These are phyloP conservation scores for Penicillium arizonense DNA, from an alignment of 495 filamentous ascomycete genomes.

Conservation along the genomic window DNA sequence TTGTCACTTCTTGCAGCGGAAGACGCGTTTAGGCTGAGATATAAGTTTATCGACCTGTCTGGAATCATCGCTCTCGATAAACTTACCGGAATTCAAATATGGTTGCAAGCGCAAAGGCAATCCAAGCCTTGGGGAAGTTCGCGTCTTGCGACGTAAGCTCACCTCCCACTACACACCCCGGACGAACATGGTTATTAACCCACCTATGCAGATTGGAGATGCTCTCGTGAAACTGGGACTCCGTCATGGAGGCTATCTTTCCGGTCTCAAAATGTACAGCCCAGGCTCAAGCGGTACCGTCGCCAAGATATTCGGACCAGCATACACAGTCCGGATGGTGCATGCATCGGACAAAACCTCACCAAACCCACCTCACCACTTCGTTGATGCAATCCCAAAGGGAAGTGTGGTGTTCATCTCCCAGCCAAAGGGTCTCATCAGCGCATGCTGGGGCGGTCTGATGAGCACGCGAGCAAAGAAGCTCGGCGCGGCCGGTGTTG, in stretches of 20 bases:
- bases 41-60: too few species aligned
- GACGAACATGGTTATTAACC: neutral
- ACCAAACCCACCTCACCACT: slow-evolving; percentile 11
- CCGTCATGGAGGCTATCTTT: slow-evolving; percentile 55
- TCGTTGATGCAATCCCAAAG: slow-evolving; percentile 47
- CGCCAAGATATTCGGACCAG: slow-evolving; percentile 56
- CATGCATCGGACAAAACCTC: slow-evolving; percentile 15
- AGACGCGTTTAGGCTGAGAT: too few species aligned
- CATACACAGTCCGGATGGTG: slow-evolving; percentile 51
- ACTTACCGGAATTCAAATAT: neutral
- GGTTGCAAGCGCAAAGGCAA: slow-evolving; percentile 12
- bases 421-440: slow-evolving; percentile 47
- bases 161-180: neutral
- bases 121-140: slow-evolving; percentile 20
- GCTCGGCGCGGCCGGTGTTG: slow-evolving; percentile 34
- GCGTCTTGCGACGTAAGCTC: slow-evolving; percentile 24
- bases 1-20: too few species aligned
- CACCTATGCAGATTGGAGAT: slow-evolving; percentile 17
- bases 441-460: slow-evolving; percentile 59
- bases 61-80: too few species aligned
- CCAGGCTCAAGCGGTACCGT: slow-evolving; percentile 47
- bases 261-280: slow-evolving; percentile 57
- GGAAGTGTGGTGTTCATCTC: slow-evolving; percentile 57
- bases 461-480: slow-evolving; percentile 55
- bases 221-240: slow-evolving; percentile 46